Evolutionary conservation across 768 basidiomycete genomes (phyloP), one percentile per base, ranked within the genome.

Genomic region (Termitomyces heimii): DNA sequence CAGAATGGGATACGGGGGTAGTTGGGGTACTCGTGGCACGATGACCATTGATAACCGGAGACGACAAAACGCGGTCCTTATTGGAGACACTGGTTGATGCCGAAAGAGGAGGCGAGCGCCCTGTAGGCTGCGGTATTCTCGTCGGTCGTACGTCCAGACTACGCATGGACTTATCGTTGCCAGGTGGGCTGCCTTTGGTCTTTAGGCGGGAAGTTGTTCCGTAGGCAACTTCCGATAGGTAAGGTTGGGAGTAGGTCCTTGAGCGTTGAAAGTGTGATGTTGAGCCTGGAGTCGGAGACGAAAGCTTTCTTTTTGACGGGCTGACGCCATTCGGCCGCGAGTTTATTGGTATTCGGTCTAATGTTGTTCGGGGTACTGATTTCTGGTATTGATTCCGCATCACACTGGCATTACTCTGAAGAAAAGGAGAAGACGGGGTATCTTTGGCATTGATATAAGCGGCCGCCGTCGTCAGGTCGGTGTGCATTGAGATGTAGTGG

Each of bases 201-300:
- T 73, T 74, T 51, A 71, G 67, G 34, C 69, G 66, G 22, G 60
- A 67, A 40, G 63, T 51, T 29, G 67, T 67, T 24, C 67, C 65
- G 53, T 71, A 71, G 7, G 68, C 56, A 16, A 63, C 45, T 54
- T 82, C 79, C 40, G 78, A 72, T 16, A 72, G 60, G 59, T 79
- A 80, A 5, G 85, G 86, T 63, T 83, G 81, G 24, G 88, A 89
- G 56, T 83, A 77, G 8, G 88, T 89, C 54, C 89, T 80, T 16
- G 80, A 65, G 54, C 86, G 86, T 61, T 75, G 80, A 56, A 70
- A 71, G 34, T 70, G 59, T 16, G 71, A 42, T 52, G 40, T 40
- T 16, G 58, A 24, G 26, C 40, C 48, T 13, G 57, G 53, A 34
- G 54, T 50, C 5, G 54, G 58, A 35, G 75, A 59, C 48, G 70